Conservation (phyloP, 805 yeast species). For the Lipomyces starkeyi region DNA sequence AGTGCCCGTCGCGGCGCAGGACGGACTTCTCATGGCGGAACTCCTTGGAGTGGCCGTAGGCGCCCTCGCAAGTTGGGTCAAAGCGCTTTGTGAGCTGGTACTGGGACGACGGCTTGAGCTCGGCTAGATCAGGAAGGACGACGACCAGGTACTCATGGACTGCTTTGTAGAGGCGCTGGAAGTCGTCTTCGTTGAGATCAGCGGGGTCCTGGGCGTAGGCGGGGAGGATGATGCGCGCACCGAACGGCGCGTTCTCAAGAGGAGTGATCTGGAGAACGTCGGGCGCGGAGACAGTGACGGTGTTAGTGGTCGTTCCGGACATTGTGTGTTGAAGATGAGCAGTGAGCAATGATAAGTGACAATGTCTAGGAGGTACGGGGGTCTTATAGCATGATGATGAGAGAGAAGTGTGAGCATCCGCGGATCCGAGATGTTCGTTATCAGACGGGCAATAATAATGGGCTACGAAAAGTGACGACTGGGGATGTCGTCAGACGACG, state of each 20-base stretch:
- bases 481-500: too few relatives aligned
- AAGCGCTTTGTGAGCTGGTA: conserved; percentile 75
- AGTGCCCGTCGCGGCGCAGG: conserved; percentile 76
- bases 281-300: conserved; percentile 18
- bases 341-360: neutral
- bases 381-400: neutral
- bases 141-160: conserved; percentile 72
- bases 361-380: neutral
- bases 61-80: conserved; percentile 72
- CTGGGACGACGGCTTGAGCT: conserved; percentile 74
- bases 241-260: conserved; percentile 60
- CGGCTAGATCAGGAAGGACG: conserved; percentile 73
- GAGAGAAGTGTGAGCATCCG: neutral
- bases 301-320: conserved; percentile 32
- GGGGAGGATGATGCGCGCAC: conserved; percentile 73
- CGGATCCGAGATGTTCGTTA: neutral
- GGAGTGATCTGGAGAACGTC: conserved; percentile 50
- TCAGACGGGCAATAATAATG: neutral
- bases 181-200: conserved; percentile 66
- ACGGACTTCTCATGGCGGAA: conserved; percentile 70
- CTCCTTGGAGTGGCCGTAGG: conserved; percentile 86
- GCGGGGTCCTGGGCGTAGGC: conserved; percentile 76
- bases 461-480: too few relatives aligned
- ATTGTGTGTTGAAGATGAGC: conserved; percentile 3
- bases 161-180: conserved; percentile 64